Percentiles rank a stretch among this genome's conserved stretches.
Evolutionary conservation across 306 rosid genomes (phyloP).

Genomic region (Hippophae rhamnoides): DNA sequence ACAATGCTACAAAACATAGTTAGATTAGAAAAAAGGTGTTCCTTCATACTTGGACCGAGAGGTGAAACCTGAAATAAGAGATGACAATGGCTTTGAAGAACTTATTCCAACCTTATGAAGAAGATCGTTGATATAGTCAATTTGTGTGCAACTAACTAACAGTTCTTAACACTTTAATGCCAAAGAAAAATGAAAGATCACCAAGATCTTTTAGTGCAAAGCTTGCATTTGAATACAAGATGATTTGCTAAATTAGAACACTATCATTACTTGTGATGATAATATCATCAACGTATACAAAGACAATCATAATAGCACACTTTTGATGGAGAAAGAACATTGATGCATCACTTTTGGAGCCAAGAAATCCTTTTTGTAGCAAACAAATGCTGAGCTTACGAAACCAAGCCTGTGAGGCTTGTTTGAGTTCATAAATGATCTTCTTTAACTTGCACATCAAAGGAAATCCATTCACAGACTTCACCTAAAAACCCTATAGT

Average conservation of each 20-base stretch:
- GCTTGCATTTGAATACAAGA: background rate
- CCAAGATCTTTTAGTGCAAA: background rate
- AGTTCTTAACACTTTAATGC: background rate
- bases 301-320: background rate
- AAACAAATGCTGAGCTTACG: background rate
- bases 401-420: conserved; percentile 6
- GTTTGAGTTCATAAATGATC: background rate
- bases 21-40: background rate
- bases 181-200: background rate
- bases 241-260: background rate
- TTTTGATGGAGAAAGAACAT: too few relatives aligned
- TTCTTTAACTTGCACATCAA: background rate
- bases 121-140: background rate
- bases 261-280: background rate
- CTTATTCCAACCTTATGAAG: background rate
- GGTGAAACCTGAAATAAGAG: background rate
- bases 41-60: background rate
- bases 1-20: background rate
- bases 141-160: background rate
- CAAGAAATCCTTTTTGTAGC: background rate
- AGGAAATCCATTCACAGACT: too few relatives aligned
- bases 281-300: background rate
- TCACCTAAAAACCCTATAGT: too few relatives aligned
- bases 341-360: background rate
- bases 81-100: background rate